Evolutionary conservation across 805 yeast species (phyloP), one percentile per base, ranked within the genome.

Genomic region (Starmerella kuoi): DNA sequence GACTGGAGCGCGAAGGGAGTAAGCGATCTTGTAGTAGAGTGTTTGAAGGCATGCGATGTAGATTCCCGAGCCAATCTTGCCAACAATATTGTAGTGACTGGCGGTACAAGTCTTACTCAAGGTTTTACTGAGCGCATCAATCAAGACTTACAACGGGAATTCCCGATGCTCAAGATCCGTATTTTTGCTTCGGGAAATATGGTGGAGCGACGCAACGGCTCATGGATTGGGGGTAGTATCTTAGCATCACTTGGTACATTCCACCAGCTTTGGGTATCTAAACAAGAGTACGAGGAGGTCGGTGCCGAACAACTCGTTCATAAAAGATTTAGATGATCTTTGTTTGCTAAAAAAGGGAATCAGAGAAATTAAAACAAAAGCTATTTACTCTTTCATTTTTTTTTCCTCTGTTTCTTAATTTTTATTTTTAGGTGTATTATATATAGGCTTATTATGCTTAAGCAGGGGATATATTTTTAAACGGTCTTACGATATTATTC

Each of bases 211-310:
- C 73, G 75, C 50, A 79, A 73, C 56, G 81, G 85, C 46, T 69
- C 88, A 6, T 87, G 95, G 95, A 72, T 87, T 38, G 96, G 96
- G 35, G 95, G 95, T 6, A 78, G 88, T 50, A 86, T 87, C 30
- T 65, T 87, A 42, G 76, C 94, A 5, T 78, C 91, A 40, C 68
- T 87, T 53, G 96, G 96, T 26, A 83, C 95, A 2, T 87, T 87
- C 69, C 96, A 87, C 60, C 96, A 87, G 61, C 82, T 91, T 63
- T 87, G 95, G 95, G 94, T 87, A 2, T 80, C 87, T 32, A 78
- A 76, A 55, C 74, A 73, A 50, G 96, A 87, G 61, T 82, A 79
- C 54, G 85, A 83, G 47, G 95, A 87, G 60, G 84, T 77, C 21
- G 96, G 96, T 5, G 76, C 77, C 11, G 91, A 83, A 42, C 74